Base-by-base conservation (phyloP, 495 filamentous ascomycete species). In the Hyaloscypha finlandica region DNA sequence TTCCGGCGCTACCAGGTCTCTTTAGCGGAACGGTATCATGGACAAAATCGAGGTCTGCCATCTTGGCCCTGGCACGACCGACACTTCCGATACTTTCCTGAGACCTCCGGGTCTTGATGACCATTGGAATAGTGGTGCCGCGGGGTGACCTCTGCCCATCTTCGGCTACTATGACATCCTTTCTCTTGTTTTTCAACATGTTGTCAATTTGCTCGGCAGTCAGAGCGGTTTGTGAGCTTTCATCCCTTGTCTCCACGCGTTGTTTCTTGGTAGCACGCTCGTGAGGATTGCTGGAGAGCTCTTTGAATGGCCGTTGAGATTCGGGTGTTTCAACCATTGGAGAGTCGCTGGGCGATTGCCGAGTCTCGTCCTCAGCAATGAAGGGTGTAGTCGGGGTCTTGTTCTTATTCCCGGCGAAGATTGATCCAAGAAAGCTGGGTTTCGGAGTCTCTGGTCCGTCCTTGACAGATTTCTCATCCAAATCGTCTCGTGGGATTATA, bases 161-260 rank as follows among this genome's bases (percentile, higher is more conserved):
- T 73, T 78, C 59, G 77, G 77, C 48, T 42, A 72, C 30, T 37
- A 68, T 66, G 9, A 62, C 35, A 51, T 65, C 53, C 53, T 69
- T 62, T 61, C 69, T 69, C 63, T 68, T 75, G 37, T 81, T 81
- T 70, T 83, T 83, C 16, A 92, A 75, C 61, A 92, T 78, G 58
- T 84, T 83, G 65, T 93, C 90, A 65, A 94, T 88, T 57, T 86
- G 86, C 52, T 89, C 84, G 0, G 88, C 86, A 16, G 91, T 93
- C 39, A 94, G 76, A 8, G 87, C 79, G 39, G 92, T 94, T 76
- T 96, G 92, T 16, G 86, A 85, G 58, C 85, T 83, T 63, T 92
- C 89, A 72, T 94, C 89, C 42, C 80, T 78, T 57, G 81, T 87
- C 53, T 81, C 63, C 19, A 76, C 45, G 3, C 60, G 64, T 11